These are phyloP conservation scores for Bipolaris gigantea DNA, from an alignment of 2,329 filamentous ascomycete genomes.

Conservation along the genomic window DNA sequence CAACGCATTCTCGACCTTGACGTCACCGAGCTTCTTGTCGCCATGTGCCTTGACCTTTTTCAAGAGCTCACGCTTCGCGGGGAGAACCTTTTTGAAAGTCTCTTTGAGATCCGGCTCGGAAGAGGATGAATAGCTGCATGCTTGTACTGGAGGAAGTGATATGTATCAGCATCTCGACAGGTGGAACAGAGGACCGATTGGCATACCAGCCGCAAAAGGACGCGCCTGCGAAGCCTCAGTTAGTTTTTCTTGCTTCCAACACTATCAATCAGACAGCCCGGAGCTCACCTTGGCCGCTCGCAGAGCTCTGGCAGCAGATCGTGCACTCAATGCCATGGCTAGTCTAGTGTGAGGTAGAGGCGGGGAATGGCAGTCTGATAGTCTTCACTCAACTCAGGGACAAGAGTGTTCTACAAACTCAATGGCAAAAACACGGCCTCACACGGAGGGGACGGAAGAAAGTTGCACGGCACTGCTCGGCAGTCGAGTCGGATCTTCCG, in stretches of 20 bases:
- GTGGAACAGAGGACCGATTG: conserved; percentile 19
- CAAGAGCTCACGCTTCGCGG: conserved; percentile 87
- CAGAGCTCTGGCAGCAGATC: conserved; percentile 64
- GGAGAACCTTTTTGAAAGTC: conserved; percentile 80
- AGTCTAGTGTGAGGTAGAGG: conserved; percentile 34
- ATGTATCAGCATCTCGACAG: conserved; percentile 18
- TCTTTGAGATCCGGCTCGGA: conserved; percentile 88
- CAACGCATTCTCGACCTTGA: conserved; percentile 91
- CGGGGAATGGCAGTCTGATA: conserved; percentile 19
- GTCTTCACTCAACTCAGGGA: conserved; percentile 14
- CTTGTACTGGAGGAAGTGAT: conserved; percentile 37
- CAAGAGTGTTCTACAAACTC: not conserved
- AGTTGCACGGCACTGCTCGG: conserved; percentile 37
- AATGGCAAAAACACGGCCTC: not conserved
- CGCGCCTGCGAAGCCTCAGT: conserved; percentile 29
- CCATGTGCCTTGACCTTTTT: conserved; percentile 89
- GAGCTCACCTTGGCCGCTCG: conserved; percentile 64
- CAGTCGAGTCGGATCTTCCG: conserved; percentile 22
- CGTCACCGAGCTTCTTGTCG: conserved; percentile 81
- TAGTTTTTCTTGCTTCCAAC: conserved; percentile 9
- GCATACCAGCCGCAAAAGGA: conserved; percentile 43
- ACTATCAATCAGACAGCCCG: not conserved
- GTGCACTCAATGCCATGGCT: conserved; percentile 66
- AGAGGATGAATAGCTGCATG: conserved; percentile 68
- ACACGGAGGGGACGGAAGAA: conserved; percentile 11